Conservation (phyloP, 768 basidiomycete genomes). For the Xerocomus spinulosus region DNA sequence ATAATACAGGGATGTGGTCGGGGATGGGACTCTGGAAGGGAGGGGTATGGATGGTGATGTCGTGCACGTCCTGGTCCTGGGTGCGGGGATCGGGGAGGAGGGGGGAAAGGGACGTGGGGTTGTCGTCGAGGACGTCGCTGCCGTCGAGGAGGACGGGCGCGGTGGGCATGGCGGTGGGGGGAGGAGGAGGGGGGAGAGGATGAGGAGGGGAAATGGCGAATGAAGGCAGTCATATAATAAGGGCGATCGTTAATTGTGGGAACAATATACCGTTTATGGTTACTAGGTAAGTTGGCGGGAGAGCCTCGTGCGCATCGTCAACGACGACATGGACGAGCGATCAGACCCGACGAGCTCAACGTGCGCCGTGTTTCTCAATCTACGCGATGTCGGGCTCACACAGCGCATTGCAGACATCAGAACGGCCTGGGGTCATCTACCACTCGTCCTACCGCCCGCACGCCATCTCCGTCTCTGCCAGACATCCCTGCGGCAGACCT, state of each 20-base stretch:
- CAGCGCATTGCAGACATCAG: conserved; percentile 16
- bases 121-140: conserved; percentile 18
- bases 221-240: conserved; percentile 31
- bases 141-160: conserved; percentile 17
- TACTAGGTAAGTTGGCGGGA: background rate
- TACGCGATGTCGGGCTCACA: conserved; percentile 17
- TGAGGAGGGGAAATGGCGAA: conserved; percentile 17
- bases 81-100: conserved; percentile 21
- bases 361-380: conserved; percentile 18
- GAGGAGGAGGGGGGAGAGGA: background rate
- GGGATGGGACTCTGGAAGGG: conserved; percentile 18
- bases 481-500: conserved; percentile 50
- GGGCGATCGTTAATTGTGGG: conserved; percentile 29
- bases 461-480: conserved; percentile 39
- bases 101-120: conserved; percentile 7
- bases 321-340: conserved; percentile 27
- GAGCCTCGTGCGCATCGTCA: conserved; percentile 24
- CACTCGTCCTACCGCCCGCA: conserved; percentile 17
- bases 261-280: conserved; percentile 14
- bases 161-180: conserved; percentile 18
- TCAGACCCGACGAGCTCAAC: conserved; percentile 15
- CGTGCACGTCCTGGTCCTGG: conserved; percentile 29
- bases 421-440: conserved; percentile 18
- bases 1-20: conserved; percentile 30
- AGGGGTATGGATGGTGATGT: conserved; percentile 30